phyloP scores from a whole-genome alignment of 1,284 basidiomycete species.

The Moesziomyces aphidis region DNA sequence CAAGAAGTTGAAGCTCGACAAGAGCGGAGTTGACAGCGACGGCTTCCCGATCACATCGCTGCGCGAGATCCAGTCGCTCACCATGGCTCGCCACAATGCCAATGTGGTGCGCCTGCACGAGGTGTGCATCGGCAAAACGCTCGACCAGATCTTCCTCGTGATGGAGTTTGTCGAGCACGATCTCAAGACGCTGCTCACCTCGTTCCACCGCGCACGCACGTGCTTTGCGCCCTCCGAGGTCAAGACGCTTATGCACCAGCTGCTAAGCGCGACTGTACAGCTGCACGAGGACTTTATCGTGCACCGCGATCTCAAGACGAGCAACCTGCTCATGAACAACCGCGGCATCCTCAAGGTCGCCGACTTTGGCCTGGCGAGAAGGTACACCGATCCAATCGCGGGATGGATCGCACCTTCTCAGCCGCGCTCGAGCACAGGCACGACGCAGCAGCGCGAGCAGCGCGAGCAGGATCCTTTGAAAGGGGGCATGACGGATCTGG shows the following conservation, averaged over 20 bases:
- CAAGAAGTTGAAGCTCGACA: slow-evolving; percentile 97
- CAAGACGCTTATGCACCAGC: slow-evolving; percentile 93
- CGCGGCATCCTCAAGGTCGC: slow-evolving; percentile 97
- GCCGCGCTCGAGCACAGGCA: not conserved
- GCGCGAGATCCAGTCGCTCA: slow-evolving; percentile 92
- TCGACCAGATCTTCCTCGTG: slow-evolving; percentile 99
- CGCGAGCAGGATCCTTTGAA: slow-evolving; percentile 60
- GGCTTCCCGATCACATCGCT: slow-evolving; percentile 98
- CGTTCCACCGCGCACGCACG: slow-evolving; percentile 79
- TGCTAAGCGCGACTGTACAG: slow-evolving; percentile 90
- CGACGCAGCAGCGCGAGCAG: not conserved
- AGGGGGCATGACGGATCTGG: slow-evolving; percentile 92
- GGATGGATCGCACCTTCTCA: slow-evolving; percentile 8
- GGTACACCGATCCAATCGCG: slow-evolving; percentile 89
- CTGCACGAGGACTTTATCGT: slow-evolving; percentile 98
- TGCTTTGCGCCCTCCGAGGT: slow-evolving; percentile 97
- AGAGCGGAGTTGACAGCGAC: slow-evolving; percentile 79
- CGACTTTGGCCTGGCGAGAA: slow-evolving; percentile 94
- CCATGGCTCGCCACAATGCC: slow-evolving; percentile 78
- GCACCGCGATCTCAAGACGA: slow-evolving; percentile 96
- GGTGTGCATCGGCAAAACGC: slow-evolving; percentile 97
- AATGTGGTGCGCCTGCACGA: slow-evolving; percentile 95
- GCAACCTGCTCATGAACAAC: slow-evolving; percentile 98
- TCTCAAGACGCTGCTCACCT: slow-evolving; percentile 89
- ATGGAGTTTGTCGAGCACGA: slow-evolving; percentile 99